Evolutionary conservation across 2,329 filamentous ascomycete species (phyloP).

Genomic region (Colletotrichum sp.): DNA sequence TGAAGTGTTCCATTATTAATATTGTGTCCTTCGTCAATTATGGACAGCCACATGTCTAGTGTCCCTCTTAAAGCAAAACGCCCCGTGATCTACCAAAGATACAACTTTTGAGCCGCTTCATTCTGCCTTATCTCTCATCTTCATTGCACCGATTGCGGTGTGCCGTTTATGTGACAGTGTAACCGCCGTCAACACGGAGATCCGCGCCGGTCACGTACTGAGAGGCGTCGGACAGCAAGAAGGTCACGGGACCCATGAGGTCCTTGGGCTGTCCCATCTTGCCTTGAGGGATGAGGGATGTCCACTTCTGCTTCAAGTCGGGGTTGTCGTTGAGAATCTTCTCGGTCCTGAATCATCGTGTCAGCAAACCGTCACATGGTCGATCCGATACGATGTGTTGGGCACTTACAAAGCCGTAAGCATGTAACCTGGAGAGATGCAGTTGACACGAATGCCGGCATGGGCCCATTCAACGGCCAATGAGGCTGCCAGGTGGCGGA

Average conservation of each 20-base stretch:
- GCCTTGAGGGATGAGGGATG: constrained; percentile 86
- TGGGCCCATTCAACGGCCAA: constrained; percentile 94
- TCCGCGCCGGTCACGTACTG: constrained; percentile 77
- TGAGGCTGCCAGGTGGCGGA: constrained; percentile 85
- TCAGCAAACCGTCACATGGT: background rate
- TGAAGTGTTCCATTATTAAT: background rate
- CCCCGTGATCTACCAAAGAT: background rate
- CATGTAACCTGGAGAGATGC: constrained; percentile 96
- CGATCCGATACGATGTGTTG: background rate
- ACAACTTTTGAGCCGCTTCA: background rate
- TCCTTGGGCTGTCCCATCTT: constrained; percentile 94
- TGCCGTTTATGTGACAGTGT: constrained; percentile 72
- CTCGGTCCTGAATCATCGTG: constrained; percentile 67
- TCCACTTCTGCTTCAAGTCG: constrained; percentile 89
- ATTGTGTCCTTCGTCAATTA: background rate
- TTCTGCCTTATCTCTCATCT: background rate
- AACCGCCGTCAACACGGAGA: constrained; percentile 85
- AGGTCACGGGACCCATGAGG: constrained; percentile 90
- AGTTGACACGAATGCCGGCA: constrained; percentile 89
- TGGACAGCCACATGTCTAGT: background rate
- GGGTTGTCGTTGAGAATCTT: constrained; percentile 96
- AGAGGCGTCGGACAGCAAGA: constrained; percentile 81
- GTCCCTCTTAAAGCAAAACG: background rate
- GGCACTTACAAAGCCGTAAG: constrained; percentile 81
- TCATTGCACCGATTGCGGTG: background rate